Base-by-base conservation (phyloP, 495 filamentous ascomycete species). In the Pseudevernia furfuracea region DNA sequence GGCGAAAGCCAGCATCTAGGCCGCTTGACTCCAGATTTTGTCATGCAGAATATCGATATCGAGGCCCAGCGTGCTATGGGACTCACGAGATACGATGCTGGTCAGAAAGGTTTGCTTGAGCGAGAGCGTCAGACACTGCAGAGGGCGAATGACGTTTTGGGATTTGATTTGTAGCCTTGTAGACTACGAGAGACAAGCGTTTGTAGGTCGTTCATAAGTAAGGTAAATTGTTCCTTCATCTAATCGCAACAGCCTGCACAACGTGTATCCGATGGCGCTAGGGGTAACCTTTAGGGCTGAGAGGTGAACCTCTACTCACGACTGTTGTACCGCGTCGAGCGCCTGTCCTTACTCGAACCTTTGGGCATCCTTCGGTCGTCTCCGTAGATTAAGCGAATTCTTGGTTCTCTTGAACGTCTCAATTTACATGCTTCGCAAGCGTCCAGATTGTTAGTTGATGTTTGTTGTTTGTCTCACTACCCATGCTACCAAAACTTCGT, bases 1-100 rank as follows among this genome's bases (percentile, higher is more conserved):
- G 74, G 75, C 12, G 75, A 79, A 65, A 30, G 55, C 30, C 49
- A 67, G 38, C 57, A 67, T 60, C 30, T 66, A 10, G 69, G 69
- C 48, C 69, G 67, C 11, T 64, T 70, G n/a, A 62, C 66, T 28
- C 37, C 63, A 4, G 68, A 70, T 17, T 70, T 65, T 53, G 63
- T 70, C 4, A 66, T 68, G 66, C 55, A 66, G 15, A 70, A 66
- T 39, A 70, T 70, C 44, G 55, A 48, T 49, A 46, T 62, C 21
- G 59, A 64, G 48, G 66, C 60, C 52, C 66, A 70, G 49, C 62
- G 57, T 37, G 68, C 66, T 23, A 70, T 70, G 68, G 68, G 68
- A 9, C 61, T 70, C 11, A 53, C 63, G 2, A 59, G 36, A 43
- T 70, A 56, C n/a, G 59, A 63, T 39, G 19, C 30, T 32, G 41